Percentiles rank a stretch among this genome's conserved stretches.
phyloP scores from a whole-genome alignment of 371 early-diverging fungal species.

The Mortierella sp. region DNA sequence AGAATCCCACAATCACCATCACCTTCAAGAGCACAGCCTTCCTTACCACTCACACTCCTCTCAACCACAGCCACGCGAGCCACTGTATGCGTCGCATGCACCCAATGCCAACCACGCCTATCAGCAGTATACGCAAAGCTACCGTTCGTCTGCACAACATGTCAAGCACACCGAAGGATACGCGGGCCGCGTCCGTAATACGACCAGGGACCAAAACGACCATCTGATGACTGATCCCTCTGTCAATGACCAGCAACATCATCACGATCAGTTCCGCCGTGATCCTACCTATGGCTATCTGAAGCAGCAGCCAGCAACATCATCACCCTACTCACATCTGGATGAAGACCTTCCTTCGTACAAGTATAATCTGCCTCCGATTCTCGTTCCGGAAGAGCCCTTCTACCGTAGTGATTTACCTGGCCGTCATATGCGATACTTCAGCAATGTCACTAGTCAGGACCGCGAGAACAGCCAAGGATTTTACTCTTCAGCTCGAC shows the following conservation, averaged over 20 bases:
- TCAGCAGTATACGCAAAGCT: constrained; percentile 20
- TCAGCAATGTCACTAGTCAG: constrained; percentile 43
- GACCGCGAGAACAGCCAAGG: constrained; percentile 47
- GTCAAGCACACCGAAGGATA: constrained; percentile 48
- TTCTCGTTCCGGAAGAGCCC: constrained; percentile 43
- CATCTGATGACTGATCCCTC: constrained; percentile 38
- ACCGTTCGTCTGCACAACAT: constrained; percentile 14
- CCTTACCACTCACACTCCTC: constrained; percentile 3
- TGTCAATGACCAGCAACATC: constrained; percentile 38
- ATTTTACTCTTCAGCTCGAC: constrained; percentile 41
- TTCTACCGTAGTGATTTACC: constrained; percentile 49
- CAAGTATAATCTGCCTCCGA: constrained; percentile 48
- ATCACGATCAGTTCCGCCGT: constrained; percentile 38
- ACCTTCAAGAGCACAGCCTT: not conserved
- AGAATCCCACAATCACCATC: not conserved
- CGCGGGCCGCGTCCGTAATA: constrained; percentile 39
- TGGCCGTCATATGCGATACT: constrained; percentile 54
- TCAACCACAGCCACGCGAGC: not conserved
- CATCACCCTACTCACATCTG: not conserved
- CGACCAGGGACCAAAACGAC: constrained; percentile 47
- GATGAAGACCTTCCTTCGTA: constrained; percentile 13
- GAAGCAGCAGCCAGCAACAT: constrained; percentile 10
- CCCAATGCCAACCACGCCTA: constrained; percentile 7
- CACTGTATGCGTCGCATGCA: not conserved
- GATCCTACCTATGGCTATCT: constrained; percentile 29